A percentile compares a stretch with the other conserved stretches of the same genome.
phyloP scores from a whole-genome alignment of 2,329 filamentous ascomycete species.

The Periconia sp. region DNA sequence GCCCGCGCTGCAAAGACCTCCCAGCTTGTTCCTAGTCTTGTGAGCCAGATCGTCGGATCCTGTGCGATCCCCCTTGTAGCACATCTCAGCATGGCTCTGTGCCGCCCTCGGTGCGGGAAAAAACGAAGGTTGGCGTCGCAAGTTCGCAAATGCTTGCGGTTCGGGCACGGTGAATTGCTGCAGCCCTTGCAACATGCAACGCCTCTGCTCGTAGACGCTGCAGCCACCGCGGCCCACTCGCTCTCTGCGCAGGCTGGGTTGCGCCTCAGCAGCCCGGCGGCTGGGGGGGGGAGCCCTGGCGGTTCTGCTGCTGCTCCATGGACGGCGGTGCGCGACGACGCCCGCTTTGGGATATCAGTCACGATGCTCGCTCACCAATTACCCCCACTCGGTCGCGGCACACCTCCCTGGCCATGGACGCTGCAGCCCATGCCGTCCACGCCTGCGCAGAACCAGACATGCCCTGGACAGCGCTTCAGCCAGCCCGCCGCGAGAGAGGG shows the following conservation, averaged over 20 bases:
- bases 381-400: conserved; percentile 1
- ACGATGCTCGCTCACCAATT: conserved; percentile 13
- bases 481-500: conserved; percentile 23
- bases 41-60: conserved; percentile 49
- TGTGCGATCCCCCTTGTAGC: conserved; percentile 46
- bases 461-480: conserved; percentile 17
- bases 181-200: conserved; percentile 28
- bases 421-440: conserved; percentile 3
- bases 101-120: conserved; percentile 36
- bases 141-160: conserved; percentile 35
- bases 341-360: conserved; percentile 24
- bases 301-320: conserved; percentile 32
- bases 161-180: conserved; percentile 22
- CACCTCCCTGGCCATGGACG: neutral
- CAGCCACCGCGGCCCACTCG: conserved; percentile 21
- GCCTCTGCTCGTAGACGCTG: conserved; percentile 18
- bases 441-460: conserved; percentile 15
- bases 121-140: conserved; percentile 29
- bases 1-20: conserved; percentile 21
- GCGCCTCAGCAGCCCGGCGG: conserved; percentile 25
- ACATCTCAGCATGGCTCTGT: conserved; percentile 44
- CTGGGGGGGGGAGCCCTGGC: conserved; percentile 36
- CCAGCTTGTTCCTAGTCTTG: conserved; percentile 25
- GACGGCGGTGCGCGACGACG: conserved; percentile 33
- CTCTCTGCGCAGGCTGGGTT: conserved; percentile 12